These are phyloP conservation scores for Mesostigma viride DNA, from an alignment of 139 green algal genomes.

Conservation along the genomic window DNA sequence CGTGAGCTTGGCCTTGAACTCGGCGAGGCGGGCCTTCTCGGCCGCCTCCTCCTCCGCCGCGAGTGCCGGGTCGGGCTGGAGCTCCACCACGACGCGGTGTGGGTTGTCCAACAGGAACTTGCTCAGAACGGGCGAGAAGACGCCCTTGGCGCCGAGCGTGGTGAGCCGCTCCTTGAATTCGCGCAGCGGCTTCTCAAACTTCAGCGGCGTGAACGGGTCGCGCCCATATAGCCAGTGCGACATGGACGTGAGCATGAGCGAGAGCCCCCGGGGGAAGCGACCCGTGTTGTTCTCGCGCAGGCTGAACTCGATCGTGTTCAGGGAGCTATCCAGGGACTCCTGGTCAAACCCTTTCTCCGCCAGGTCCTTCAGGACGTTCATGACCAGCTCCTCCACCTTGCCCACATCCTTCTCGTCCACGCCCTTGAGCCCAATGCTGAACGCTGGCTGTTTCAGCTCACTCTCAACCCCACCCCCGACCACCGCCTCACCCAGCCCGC, in stretches of 20 bases:
- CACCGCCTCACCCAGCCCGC: conserved; percentile 75
- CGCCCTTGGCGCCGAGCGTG: conserved; percentile 51
- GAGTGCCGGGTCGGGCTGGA: conserved; percentile 41
- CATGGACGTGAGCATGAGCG: conserved; percentile 89
- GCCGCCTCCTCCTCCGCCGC: conserved; percentile 47
- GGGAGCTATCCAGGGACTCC: conserved; percentile 70
- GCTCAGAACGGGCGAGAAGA: conserved; percentile 83
- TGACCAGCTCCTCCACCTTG: conserved; percentile 76
- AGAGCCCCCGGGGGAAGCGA: conserved; percentile 83
- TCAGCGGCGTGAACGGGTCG: conserved; percentile 79
- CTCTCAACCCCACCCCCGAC: conserved; percentile 85
- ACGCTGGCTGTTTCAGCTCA: conserved; percentile 61
- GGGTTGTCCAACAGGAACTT: conserved; percentile 82
- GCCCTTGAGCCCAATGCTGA: conserved; percentile 48
- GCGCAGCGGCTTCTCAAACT: conserved; percentile 74
- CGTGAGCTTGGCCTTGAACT: conserved; percentile 34
- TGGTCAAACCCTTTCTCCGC: conserved; percentile 55
- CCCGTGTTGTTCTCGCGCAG: conserved; percentile 99
- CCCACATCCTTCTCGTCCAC: conserved; percentile 51
- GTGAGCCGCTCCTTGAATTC: conserved; percentile 78
- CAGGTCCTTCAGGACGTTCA: conserved; percentile 58
- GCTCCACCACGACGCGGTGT: conserved; percentile 72
- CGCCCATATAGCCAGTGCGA: conserved; percentile 87
- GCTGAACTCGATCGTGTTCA: conserved; percentile 97
- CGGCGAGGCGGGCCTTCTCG: conserved; percentile 53